Conservation (phyloP, 768 basidiomycete genomes). For the Boletus speciosus region DNA sequence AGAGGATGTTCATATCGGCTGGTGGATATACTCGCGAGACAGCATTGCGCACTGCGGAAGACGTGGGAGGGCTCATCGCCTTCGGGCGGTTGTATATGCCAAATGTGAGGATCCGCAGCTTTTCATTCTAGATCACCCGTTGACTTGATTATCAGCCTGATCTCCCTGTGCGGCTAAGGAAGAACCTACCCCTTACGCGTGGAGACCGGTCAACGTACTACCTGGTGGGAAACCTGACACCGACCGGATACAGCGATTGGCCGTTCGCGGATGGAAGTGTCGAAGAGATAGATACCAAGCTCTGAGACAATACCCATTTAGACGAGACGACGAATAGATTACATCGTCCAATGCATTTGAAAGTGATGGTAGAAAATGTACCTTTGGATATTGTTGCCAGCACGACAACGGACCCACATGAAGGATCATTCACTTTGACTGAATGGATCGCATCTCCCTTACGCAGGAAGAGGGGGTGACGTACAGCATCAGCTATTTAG, state of each 20-base stretch:
- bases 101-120: constrained; percentile 31
- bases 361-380: not conserved
- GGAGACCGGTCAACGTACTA: constrained; percentile 24
- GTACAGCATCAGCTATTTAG: not conserved
- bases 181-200: constrained; percentile 17
- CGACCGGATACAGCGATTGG: constrained; percentile 32
- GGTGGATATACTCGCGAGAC: constrained; percentile 43
- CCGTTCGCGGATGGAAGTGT: constrained; percentile 18
- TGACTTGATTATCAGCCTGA: constrained; percentile 23
- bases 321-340: not conserved
- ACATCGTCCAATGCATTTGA: not conserved
- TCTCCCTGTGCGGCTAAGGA: constrained; percentile 28
- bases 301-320: not conserved
- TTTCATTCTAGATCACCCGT: not conserved
- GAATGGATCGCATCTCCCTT: not conserved
- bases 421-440: not conserved
- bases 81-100: constrained; percentile 38
- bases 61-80: constrained; percentile 19
- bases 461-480: not conserved
- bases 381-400: too few species aligned
- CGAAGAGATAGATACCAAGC: not conserved
- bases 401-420: not conserved
- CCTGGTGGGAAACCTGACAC: constrained; percentile 19
- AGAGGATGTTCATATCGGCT: constrained; percentile 37
- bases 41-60: constrained; percentile 37